Evolutionary conservation across 257 asterid species (phyloP).

Genomic region (Ballota nigra): DNA sequence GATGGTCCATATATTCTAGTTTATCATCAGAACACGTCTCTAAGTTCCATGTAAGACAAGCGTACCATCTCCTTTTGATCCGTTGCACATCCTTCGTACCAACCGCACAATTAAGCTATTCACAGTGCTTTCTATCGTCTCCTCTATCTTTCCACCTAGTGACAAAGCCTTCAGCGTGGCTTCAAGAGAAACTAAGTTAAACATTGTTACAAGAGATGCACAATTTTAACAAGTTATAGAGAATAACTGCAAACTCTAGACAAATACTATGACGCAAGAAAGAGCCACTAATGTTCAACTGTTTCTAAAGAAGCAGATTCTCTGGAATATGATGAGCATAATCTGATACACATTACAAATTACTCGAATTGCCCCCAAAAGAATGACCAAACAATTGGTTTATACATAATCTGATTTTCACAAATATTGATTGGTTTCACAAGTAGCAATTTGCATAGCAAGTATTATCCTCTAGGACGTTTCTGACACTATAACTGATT

Average conservation of each 20-base stretch:
- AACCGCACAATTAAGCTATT: conserved; percentile 68
- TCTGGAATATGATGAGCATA: conserved; percentile 1
- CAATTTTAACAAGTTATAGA: conserved; percentile 2
- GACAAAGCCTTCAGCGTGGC: conserved; percentile 58
- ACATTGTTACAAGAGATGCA: background rate
- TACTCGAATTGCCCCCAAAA: background rate
- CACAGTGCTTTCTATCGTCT: conserved; percentile 59
- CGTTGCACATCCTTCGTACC: conserved; percentile 64
- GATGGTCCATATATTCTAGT: background rate
- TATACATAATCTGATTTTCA: background rate
- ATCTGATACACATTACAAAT: conserved; percentile 9
- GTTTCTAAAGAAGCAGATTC: conserved; percentile 10
- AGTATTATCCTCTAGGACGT: background rate
- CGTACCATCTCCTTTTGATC: conserved; percentile 60
- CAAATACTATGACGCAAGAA: background rate
- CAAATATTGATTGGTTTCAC: background rate
- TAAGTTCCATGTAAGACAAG: background rate
- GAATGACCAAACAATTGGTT: background rate
- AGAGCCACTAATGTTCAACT: conserved; percentile 6
- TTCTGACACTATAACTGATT: background rate
- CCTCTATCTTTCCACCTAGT: conserved; percentile 36
- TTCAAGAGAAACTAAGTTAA: conserved; percentile 32
- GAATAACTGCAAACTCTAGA: background rate
- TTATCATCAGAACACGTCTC: conserved; percentile 2
- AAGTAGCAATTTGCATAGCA: conserved; percentile 8